phyloP scores from a whole-genome alignment of 2,329 filamentous ascomycete species.

The Colletotrichum graminicola region DNA sequence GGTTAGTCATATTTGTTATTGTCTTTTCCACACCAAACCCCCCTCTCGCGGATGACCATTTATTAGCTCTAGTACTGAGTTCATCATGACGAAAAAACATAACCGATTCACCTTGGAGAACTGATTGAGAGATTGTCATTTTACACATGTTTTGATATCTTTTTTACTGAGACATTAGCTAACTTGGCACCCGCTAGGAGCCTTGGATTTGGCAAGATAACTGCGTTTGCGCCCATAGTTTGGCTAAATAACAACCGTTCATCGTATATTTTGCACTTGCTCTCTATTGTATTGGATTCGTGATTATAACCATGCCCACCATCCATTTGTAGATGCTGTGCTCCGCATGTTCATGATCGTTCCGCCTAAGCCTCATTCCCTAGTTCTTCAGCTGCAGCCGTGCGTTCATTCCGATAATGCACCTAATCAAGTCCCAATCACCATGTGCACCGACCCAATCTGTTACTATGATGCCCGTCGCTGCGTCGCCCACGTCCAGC shows the following conservation, averaged over 20 bases:
- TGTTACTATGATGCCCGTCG: constrained; percentile 89
- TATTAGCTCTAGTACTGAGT: constrained; percentile 64
- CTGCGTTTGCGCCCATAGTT: background rate
- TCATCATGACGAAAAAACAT: constrained; percentile 65
- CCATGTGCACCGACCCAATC: constrained; percentile 91
- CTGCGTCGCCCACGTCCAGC: constrained; percentile 74
- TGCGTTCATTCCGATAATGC: constrained; percentile 92
- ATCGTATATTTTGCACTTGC: background rate
- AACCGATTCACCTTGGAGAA: constrained; percentile 71
- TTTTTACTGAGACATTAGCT: constrained; percentile 9
- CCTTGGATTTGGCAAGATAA: background rate
- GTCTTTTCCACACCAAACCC: constrained; percentile 18
- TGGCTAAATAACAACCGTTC: background rate
- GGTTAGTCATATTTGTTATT: constrained; percentile 13
- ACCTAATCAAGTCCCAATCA: constrained; percentile 90
- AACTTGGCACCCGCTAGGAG: constrained; percentile 21
- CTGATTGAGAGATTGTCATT: constrained; percentile 58
- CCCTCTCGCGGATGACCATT: constrained; percentile 61
- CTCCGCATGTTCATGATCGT: constrained; percentile 1
- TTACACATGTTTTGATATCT: constrained; percentile 22
- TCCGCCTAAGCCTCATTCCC: constrained; percentile 7
- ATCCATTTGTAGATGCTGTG: background rate
- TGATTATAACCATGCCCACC: background rate
- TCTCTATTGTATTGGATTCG: background rate
- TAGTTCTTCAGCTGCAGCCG: constrained; percentile 66